Percentiles rank a stretch among this genome's conserved stretches.
Evolutionary conservation across 2,329 filamentous ascomycete genomes (phyloP).

Genomic region (Alternaria burnsii): DNA sequence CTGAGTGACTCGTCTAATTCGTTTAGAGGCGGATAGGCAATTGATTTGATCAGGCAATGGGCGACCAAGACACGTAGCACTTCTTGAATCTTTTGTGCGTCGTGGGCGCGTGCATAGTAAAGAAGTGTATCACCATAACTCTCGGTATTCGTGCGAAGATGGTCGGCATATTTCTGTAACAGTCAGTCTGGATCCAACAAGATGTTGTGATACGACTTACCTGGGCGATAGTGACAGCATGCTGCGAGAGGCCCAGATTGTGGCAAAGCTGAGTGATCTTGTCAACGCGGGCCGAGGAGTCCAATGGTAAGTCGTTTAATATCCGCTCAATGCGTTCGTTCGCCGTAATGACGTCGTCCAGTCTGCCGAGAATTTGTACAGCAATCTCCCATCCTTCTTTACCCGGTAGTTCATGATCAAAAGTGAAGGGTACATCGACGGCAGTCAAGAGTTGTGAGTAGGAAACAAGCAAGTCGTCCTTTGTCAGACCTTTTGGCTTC

Average conservation of each 20-base stretch:
- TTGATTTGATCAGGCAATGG: constrained; percentile 85
- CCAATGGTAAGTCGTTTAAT: constrained; percentile 75
- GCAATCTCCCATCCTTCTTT: constrained; percentile 88
- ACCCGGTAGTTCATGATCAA: constrained; percentile 39
- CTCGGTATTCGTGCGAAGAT: constrained; percentile 74
- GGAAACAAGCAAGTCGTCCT: constrained; percentile 78
- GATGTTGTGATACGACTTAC: constrained; percentile 59
- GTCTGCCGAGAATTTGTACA: constrained; percentile 79
- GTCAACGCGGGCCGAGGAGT: constrained; percentile 77
- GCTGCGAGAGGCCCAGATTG: constrained; percentile 77
- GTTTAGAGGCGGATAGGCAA: constrained; percentile 74
- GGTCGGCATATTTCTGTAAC: constrained; percentile 79
- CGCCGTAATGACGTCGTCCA: constrained; percentile 76
- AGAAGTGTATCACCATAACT: constrained; percentile 86
- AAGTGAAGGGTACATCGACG: constrained; percentile 53
- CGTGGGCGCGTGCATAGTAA: constrained; percentile 89
- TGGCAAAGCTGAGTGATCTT: constrained; percentile 82
- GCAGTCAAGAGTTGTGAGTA: constrained; percentile 74
- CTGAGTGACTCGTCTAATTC: constrained; percentile 78
- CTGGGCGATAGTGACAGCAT: constrained; percentile 83
- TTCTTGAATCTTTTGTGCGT: constrained; percentile 78
- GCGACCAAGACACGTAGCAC: constrained; percentile 88
- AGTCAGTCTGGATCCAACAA: constrained; percentile 26
- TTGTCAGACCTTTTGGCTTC: constrained; percentile 62
- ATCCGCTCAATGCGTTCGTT: constrained; percentile 78